Base-by-base conservation (phyloP, 306 rosid species). In the Argentina anserina region DNA sequence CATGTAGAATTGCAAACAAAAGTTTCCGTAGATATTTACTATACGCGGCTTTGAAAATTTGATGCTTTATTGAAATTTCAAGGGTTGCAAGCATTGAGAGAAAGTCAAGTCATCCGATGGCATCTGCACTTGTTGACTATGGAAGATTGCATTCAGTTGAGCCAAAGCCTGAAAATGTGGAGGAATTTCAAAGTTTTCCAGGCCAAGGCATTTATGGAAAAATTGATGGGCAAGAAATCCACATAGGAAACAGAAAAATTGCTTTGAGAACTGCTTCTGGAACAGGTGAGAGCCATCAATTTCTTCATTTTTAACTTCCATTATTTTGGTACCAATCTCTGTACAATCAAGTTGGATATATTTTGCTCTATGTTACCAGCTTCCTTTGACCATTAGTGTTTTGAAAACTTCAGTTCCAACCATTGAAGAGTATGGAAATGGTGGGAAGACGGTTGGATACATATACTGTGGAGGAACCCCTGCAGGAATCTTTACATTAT, bases 91-190 rank as follows among this genome's bases (percentile, higher is more conserved):
- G 98, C 75, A 78, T 94, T 50, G 98, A 94, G 88, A 89, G 92
- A 85, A 94, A 94, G 86, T 88, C 98, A 43, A 91, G 97, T 50
- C 98, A 94, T 86, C 98, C 98, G 50, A 81, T 91, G 92, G 96
- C 97, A 6, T 84, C 79, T 45, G 91, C 98, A 39, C 81, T 94
- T 36, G 79, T 94, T 69, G 91, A 84, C 60, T 80, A 89, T 36
- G 98, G 90, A 79, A 89, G 90, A 85, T 89, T 90, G 33, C 88
- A 78, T 40, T 85, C 84, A 2, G 71, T 94, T 65, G 86, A 81
- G 67, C 90, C 92, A 64, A 87, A 85, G 56, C 91, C 97, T 6
- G 98, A 94, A 77, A 80, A 71, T 33, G 98, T 91, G 76, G 82
- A 77, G 3, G 88, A 82, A 65, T 94, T 89, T 65, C 83, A 89